Conservation (phyloP, 1,284 basidiomycete genomes). For the Cutaneotrichosporon arboriforme region DNA sequence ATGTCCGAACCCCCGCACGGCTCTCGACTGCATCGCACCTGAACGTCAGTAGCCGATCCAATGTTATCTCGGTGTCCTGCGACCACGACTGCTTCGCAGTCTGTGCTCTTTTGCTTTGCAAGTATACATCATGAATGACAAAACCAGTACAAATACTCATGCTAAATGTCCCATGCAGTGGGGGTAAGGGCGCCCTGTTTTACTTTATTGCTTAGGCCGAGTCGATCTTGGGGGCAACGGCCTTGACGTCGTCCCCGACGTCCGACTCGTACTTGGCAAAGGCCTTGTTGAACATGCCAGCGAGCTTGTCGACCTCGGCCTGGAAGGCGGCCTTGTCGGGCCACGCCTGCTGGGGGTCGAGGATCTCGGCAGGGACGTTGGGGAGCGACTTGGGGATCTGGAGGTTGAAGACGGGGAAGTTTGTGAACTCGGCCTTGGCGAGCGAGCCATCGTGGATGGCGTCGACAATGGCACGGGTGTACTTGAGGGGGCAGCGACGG, state of each 20-base stretch:
- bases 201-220: not conserved
- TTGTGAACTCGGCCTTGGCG: constrained; percentile 77
- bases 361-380: constrained; percentile 79
- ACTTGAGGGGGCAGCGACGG: constrained; percentile 89
- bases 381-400: constrained; percentile 72
- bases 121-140: constrained; percentile 10
- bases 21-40: too few relatives aligned
- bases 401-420: constrained; percentile 70
- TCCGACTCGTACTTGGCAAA: constrained; percentile 83
- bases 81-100: not conserved
- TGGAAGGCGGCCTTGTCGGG: constrained; percentile 76
- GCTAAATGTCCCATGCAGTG: constrained; percentile 3
- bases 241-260: constrained; percentile 67
- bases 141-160: constrained; percentile 10
- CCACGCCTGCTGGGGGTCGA: constrained; percentile 84
- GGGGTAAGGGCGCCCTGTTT: not conserved
- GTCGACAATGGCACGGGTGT: constrained; percentile 93
- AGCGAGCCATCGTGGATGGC: constrained; percentile 93
- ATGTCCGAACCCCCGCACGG: too few relatives aligned
- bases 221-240: constrained; percentile 61
- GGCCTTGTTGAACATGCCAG: constrained; percentile 85
- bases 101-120: not conserved
- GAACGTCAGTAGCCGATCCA: too few relatives aligned
- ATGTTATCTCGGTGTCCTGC: constrained; percentile 2
- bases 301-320: constrained; percentile 77